Evolutionary conservation across 495 filamentous ascomycete species (phyloP).

Genomic region (Daldinia decipiens): DNA sequence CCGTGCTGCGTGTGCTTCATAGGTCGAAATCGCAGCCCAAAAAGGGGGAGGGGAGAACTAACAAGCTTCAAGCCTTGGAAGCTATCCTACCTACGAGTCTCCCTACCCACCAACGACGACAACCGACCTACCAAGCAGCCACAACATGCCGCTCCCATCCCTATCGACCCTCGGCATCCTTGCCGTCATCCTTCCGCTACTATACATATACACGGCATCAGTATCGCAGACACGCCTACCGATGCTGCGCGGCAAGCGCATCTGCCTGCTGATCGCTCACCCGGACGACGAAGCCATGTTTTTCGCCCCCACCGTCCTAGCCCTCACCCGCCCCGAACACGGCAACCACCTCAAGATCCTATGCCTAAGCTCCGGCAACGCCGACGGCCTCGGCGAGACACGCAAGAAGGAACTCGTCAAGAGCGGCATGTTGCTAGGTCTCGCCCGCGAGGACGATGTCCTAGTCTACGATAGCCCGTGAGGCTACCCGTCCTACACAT

Average conservation of each 20-base stretch:
- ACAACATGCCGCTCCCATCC: constrained; percentile 23
- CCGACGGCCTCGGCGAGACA: constrained; percentile 84
- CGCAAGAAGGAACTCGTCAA: constrained; percentile 84
- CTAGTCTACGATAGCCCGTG: constrained; percentile 79
- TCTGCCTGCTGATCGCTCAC: constrained; percentile 93
- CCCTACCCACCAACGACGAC: background rate
- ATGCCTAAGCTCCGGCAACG: constrained; percentile 89
- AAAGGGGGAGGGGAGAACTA: no score
- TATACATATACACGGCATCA: constrained; percentile 69
- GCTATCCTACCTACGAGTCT: no score
- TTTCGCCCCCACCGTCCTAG: constrained; percentile 88
- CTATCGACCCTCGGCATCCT: constrained; percentile 54
- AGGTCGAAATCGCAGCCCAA: no score
- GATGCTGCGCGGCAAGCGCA: constrained; percentile 77
- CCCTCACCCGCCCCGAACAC: constrained; percentile 74
- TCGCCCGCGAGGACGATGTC: constrained; percentile 77
- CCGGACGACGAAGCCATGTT: constrained; percentile 99
- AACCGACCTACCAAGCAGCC: background rate
- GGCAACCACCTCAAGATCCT: constrained; percentile 94
- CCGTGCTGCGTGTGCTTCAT: no score
- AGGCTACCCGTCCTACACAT: constrained; percentile 32
- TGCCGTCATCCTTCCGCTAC: constrained; percentile 66
- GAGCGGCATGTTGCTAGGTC: constrained; percentile 77
- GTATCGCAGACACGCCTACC: constrained; percentile 70
- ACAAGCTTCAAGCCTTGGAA: no score